Base-by-base conservation (phyloP, 768 basidiomycete genomes). In the Mycena olivaceomarginata region DNA sequence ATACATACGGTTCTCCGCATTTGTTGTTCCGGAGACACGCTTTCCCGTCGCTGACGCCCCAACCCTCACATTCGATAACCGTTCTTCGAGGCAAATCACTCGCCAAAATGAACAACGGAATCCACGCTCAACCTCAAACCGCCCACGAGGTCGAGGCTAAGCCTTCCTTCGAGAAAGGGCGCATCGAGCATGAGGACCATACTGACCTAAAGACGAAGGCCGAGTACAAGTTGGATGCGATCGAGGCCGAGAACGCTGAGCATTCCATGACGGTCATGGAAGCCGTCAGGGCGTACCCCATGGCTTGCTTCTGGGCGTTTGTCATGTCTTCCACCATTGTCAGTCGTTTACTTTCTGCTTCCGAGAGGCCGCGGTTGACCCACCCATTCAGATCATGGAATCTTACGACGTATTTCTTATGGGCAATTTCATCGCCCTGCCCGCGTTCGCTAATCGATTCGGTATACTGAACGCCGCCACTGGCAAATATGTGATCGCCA, bases 331-430 rank as follows among this genome's bases (percentile, higher is more conserved):
- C 53, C 60, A 79, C 75, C 6, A 79, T 79, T 63, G 77, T 79
- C 4, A 43, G 77, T 69, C 48, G 15, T 56, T 18, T 60, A 3
- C 25, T 69, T 45, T 67, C 63, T 68, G 25, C 59, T 63, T 20
- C 2, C 74, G 45, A 40, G 53, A 43, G 20, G 16, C 41, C 25
- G 43, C 11, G n/a, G 63, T n/a, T 59, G 51, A 72, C 51, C 41
- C 11, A 51, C 59, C 65, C 71, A 5, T 48, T 43, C 40, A 79
- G 77, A 79, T 79, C 22, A 79, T 79, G 78, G 78, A 79, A 59
- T 79, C 78, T 67, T 79, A 79, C 78, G 78, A 76, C 20, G 78
- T 79, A 7, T 79, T 79, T 22, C 78, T 79, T 13, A 79, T 79
- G 2, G 75, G 75, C 41, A 79, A 79, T 65, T 79, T 79, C 64